These are phyloP conservation scores for Phlegmacium glaucopus DNA, from an alignment of 768 basidiomycete genomes.

Conservation along the genomic window DNA sequence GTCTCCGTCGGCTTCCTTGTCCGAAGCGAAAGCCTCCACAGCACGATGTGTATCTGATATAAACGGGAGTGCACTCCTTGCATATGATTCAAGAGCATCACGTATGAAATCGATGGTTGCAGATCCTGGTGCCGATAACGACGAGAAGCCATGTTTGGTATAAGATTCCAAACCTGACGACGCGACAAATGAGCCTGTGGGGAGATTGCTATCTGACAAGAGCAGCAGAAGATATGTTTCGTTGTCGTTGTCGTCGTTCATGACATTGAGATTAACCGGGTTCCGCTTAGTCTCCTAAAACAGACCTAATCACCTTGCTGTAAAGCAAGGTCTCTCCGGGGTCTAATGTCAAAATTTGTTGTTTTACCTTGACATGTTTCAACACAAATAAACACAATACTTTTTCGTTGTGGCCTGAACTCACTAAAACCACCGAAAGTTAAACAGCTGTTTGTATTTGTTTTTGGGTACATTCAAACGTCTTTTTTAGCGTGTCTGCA, in stretches of 20 bases:
- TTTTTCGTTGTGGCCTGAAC: no score
- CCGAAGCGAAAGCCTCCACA: slow-evolving; percentile 24
- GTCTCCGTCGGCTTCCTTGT: background rate
- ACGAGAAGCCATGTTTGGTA: slow-evolving; percentile 76
- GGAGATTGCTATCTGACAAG: slow-evolving; percentile 89
- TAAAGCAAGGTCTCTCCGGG: no score
- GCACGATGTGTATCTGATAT: slow-evolving; percentile 66
- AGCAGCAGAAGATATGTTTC: slow-evolving; percentile 65
- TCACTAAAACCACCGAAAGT: no score
- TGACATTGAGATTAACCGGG: no score
- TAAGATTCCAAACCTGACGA: slow-evolving; percentile 93
- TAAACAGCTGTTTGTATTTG: no score
- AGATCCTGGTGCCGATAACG: slow-evolving; percentile 39
- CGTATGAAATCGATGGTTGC: slow-evolving; percentile 58
- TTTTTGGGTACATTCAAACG: no score
- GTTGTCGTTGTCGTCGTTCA: slow-evolving; percentile 41
- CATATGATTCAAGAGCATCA: slow-evolving; percentile 76
- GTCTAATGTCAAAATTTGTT: no score
- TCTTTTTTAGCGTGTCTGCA: no score
- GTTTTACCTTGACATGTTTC: no score
- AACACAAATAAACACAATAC: no score
- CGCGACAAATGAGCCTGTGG: slow-evolving; percentile 95
- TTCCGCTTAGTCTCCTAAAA: no score
- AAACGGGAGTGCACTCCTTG: slow-evolving; percentile 73
- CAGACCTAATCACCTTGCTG: no score